Evolutionary conservation across 1,284 basidiomycete species (phyloP), one percentile per base, ranked within the genome.

Genomic region (Entoloma clypeatum): DNA sequence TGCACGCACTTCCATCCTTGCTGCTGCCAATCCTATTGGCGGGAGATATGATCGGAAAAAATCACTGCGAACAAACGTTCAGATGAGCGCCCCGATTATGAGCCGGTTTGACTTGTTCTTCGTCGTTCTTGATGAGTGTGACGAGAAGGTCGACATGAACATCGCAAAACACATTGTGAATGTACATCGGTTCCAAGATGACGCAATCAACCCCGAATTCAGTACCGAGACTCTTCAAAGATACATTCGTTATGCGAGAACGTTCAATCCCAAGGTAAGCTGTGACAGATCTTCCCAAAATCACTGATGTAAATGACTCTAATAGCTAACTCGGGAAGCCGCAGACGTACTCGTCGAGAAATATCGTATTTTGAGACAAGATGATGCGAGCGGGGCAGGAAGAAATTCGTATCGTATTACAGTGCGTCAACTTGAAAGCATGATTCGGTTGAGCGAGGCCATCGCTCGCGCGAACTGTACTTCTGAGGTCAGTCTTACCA

Each of bases 31-130:
- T 68, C 96, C 96, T 11, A 78, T 99, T 26, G 91, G 94, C 5
- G 95, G 96, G 8, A 74, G 96, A 41, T 99, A 99, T 60, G 96
- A 99, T 64, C 79, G 92, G 52, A 99, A 97, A 70, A 91, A 88
- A 68, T 86, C 86, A 3, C 69, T 99, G 17, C 75, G 93, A 13
- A 87, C 87, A n/a, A 99, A 99, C 62, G 86, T 99, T 21, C 91
- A 92, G 45, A 98, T 99, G 95, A 93, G 86, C 37, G 89, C 94
- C 1, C 96, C 96, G 2, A 99, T 99, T 67, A 99, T 99, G 95
- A 95, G 91, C 67, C 84, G 96, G 52, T 99, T 99, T 61, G 96
- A 99, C 63, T 64, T 99, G 50, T 99, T 99, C 73, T 99, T 99
- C 59, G 92, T 99, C 43, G 93, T 99, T 9, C 75, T 99, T 29